Conservation (phyloP, 768 basidiomycete genomes). For the Boletellus emodensis region DNA sequence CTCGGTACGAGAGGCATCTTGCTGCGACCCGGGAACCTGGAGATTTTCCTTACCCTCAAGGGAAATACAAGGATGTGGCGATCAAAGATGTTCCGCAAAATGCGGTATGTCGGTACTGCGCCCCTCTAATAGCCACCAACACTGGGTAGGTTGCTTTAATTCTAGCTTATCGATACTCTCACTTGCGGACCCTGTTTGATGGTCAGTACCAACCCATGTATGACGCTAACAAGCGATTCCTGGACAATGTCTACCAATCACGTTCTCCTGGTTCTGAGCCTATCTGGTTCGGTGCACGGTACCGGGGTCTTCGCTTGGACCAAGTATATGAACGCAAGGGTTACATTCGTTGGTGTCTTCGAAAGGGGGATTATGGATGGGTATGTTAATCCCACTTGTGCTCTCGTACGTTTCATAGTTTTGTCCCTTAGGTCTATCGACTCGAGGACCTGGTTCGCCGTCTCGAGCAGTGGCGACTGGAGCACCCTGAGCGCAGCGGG, state of each 20-base stretch:
- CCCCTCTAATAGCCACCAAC: neutral
- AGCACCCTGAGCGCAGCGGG: constrained; percentile 9
- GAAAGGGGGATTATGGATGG: neutral
- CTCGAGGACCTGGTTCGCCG: constrained; percentile 9
- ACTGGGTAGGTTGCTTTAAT: constrained; percentile 9
- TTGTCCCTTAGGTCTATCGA: constrained; percentile 4
- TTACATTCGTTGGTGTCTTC: constrained; percentile 12
- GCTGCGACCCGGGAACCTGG: neutral
- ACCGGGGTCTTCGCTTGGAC: constrained; percentile 15
- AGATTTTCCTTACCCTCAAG: constrained; percentile 6
- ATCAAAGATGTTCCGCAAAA: constrained; percentile 17
- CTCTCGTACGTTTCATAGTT: neutral
- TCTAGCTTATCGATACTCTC: neutral
- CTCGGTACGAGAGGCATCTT: constrained; percentile 10
- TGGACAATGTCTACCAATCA: constrained; percentile 11
- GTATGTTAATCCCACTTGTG: neutral
- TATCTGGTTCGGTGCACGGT: constrained; percentile 20
- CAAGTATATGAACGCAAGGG: constrained; percentile 2
- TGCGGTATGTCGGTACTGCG: constrained; percentile 13
- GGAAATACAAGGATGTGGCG: neutral
- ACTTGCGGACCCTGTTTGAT: neutral
- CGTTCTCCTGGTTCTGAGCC: constrained; percentile 22
- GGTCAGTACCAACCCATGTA: constrained; percentile 14
- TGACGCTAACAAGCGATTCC: constrained; percentile 9
- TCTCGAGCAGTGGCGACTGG: constrained; percentile 6